These are phyloP conservation scores for Athelia psychrophila DNA, from an alignment of 1,284 basidiomycete genomes.

Conservation along the genomic window DNA sequence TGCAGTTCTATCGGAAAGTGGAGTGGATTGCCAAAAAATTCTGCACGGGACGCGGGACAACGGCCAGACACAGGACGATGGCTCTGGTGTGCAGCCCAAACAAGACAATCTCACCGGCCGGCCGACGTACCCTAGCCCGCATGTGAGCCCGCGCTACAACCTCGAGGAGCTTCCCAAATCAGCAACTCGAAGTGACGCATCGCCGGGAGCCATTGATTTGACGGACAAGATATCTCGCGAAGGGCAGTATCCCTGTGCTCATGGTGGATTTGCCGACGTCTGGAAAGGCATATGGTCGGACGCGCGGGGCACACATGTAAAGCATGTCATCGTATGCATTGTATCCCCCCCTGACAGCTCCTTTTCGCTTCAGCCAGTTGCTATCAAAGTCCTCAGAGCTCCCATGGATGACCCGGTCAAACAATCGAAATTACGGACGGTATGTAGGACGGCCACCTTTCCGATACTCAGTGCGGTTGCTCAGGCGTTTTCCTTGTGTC, in stretches of 20 bases:
- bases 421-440: conserved; percentile 26
- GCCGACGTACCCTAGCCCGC: conserved; percentile 52
- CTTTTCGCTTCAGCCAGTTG: too few species aligned
- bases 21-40: conserved; percentile 26
- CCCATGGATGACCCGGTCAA: conserved; percentile 24
- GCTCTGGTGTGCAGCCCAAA: not conserved
- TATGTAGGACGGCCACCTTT: conserved; percentile 17
- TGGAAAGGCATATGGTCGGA: conserved; percentile 34
- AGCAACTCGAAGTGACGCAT: not conserved
- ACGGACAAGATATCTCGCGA: conserved; percentile 31
- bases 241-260: conserved; percentile 32
- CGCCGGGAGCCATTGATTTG: conserved; percentile 25
- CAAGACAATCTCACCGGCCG: not conserved
- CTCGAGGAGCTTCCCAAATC: conserved; percentile 12
- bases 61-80: not conserved
- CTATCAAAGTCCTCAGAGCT: conserved; percentile 40
- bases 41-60: not conserved
- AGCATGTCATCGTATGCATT: too few species aligned
- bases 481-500: not conserved
- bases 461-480: not conserved
- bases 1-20: conserved; percentile 33
- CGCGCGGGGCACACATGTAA: too few species aligned
- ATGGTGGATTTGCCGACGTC: conserved; percentile 44
- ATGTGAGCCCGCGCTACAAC: conserved; percentile 35
- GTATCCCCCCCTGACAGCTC: too few species aligned